Percentiles rank a stretch among this genome's conserved stretches.
phyloP scores from a whole-genome alignment of 73 alveolate genomes.

The Paramecium caudatum region DNA sequence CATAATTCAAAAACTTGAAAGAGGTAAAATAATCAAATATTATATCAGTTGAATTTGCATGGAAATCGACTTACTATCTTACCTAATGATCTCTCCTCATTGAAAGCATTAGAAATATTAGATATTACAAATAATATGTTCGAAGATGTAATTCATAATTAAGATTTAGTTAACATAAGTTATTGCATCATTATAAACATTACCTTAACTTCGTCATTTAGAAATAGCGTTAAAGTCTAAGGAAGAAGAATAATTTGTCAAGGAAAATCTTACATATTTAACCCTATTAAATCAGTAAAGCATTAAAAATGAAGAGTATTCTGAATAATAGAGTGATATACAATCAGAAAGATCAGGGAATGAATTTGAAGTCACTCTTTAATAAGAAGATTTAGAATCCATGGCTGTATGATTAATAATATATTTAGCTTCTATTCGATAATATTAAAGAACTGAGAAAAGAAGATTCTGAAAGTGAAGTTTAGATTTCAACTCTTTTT shows the following conservation, averaged over 20 bases:
- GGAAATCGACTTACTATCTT: conserved; percentile 81
- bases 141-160: conserved; percentile 51
- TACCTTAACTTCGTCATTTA: conserved; percentile 80
- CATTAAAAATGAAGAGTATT: conserved; percentile 82
- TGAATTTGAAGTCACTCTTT: conserved; percentile 70
- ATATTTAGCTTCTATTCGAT: conserved; percentile 68
- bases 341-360: conserved; percentile 61
- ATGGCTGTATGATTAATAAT: conserved; percentile 76
- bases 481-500: conserved; percentile 84
- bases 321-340: conserved; percentile 65
- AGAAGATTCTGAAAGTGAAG: conserved; percentile 79
- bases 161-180: conserved; percentile 73
- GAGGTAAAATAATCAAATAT: conserved; percentile 65
- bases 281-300: conserved; percentile 80
- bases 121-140: conserved; percentile 86
- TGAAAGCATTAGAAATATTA: conserved; percentile 76
- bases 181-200: conserved; percentile 78
- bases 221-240: conserved; percentile 81
- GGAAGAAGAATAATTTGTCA: conserved; percentile 84
- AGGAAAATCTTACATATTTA: conserved; percentile 80
- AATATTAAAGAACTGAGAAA: conserved; percentile 75
- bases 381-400: conserved; percentile 81
- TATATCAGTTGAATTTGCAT: conserved; percentile 71
- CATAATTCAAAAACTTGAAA: conserved; percentile 80
- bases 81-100: conserved; percentile 82